These are phyloP conservation scores for Strobilomyces echinocephalus DNA, from an alignment of 768 basidiomycete genomes.

Conservation along the genomic window DNA sequence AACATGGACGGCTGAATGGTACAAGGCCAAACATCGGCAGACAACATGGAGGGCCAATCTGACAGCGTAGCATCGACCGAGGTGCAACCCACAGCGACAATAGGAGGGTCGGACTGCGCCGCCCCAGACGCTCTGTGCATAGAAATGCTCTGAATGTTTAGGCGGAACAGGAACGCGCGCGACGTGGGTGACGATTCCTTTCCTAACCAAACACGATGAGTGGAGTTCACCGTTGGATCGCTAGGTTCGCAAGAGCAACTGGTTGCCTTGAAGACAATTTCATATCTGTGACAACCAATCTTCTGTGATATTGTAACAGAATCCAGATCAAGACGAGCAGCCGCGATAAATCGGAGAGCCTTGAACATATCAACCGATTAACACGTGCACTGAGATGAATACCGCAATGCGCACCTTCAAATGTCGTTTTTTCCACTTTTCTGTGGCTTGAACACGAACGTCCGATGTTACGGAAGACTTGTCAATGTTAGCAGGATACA, in stretches of 20 bases:
- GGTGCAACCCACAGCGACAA: conserved; percentile 33
- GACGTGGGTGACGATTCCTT: conserved; percentile 33
- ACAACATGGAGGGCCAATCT: conserved; percentile 60
- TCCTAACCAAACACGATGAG: conserved; percentile 56
- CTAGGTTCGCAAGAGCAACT: conserved; percentile 43
- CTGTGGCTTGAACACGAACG: conserved; percentile 5
- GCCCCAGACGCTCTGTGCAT: conserved; percentile 41
- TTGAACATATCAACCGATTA: conserved; percentile 7
- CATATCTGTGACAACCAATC: conserved; percentile 36
- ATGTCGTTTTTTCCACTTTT: conserved; percentile 17
- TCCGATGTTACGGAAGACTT: conserved; percentile 20
- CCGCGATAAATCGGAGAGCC: conserved; percentile 33
- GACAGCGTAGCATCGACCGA: conserved; percentile 37
- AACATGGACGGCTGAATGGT: conserved; percentile 55
- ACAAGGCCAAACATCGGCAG: conserved; percentile 29
- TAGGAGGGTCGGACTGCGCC: conserved; percentile 24
- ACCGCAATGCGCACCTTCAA: conserved; percentile 12
- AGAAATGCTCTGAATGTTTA: conserved; percentile 39
- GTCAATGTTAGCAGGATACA: conserved; percentile 1
- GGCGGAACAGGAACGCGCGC: conserved; percentile 44
- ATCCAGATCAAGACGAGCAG: conserved; percentile 40
- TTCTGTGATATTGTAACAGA: conserved; percentile 43
- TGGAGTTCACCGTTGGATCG: conserved; percentile 37
- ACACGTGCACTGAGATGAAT: neutral
- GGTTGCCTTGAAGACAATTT: conserved; percentile 39